phyloP scores from a whole-genome alignment of 768 basidiomycete genomes.

The Lactifluus hygrophoroides region DNA sequence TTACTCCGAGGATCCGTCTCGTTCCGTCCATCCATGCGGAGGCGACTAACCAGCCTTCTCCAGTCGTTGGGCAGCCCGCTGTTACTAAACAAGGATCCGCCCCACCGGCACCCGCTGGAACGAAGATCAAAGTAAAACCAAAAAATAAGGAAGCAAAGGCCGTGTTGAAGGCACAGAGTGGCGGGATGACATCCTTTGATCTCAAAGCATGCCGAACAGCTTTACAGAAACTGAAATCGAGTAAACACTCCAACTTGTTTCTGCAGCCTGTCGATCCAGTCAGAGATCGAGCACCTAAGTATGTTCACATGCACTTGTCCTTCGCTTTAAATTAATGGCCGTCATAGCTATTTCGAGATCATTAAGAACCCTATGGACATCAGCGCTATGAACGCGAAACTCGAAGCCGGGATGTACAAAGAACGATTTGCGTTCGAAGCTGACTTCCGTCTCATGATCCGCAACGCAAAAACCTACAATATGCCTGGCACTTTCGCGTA shows the following conservation, averaged over 20 bases:
- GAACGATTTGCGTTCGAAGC: slow-evolving; percentile 75
- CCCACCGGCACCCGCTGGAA: not conserved
- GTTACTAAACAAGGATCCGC: slow-evolving; percentile 8
- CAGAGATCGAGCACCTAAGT: slow-evolving; percentile 85
- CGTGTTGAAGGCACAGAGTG: slow-evolving; percentile 60
- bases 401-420: slow-evolving; percentile 79
- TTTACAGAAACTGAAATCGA: slow-evolving; percentile 66
- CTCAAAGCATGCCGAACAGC: slow-evolving; percentile 66
- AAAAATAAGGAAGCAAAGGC: slow-evolving; percentile 34
- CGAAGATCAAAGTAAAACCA: slow-evolving; percentile 15
- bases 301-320: slow-evolving; percentile 24
- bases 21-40: slow-evolving; percentile 27
- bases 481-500: slow-evolving; percentile 59
- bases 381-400: slow-evolving; percentile 76
- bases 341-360: slow-evolving; percentile 76
- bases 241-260: slow-evolving; percentile 71
- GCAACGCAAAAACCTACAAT: slow-evolving; percentile 86
- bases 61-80: not conserved
- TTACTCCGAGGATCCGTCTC: slow-evolving; percentile 43
- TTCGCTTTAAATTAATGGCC: not conserved
- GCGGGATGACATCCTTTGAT: slow-evolving; percentile 72
- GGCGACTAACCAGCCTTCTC: slow-evolving; percentile 27
- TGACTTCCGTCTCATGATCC: slow-evolving; percentile 83
- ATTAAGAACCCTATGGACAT: slow-evolving; percentile 95
- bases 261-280: slow-evolving; percentile 93